Evolutionary conservation across 2,329 filamentous ascomycete species (phyloP).

Genomic region (Tolypocladium capitatum): DNA sequence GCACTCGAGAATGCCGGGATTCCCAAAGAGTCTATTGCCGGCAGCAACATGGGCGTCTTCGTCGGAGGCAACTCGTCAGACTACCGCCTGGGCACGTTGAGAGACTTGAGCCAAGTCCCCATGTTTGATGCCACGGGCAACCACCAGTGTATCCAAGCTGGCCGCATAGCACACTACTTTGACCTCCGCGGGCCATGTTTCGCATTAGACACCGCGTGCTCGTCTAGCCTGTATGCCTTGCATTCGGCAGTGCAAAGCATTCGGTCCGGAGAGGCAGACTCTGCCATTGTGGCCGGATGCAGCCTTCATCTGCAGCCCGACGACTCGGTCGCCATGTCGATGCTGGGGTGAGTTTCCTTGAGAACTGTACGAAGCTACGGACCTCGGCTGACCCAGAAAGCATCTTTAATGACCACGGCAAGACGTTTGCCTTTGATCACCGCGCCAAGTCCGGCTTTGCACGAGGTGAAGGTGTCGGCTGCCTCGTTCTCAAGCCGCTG

Average conservation of each 20-base stretch:
- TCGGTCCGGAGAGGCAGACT: conserved; percentile 28
- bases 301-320: conserved; percentile 34
- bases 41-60: conserved; percentile 36
- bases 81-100: conserved; percentile 29
- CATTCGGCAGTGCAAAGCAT: conserved; percentile 37
- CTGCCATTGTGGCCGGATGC: conserved; percentile 33
- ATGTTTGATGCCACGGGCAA: conserved; percentile 39
- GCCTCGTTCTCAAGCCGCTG: conserved; percentile 43
- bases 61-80: conserved; percentile 34
- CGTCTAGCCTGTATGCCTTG: conserved; percentile 34
- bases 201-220: conserved; percentile 39
- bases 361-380: not conserved
- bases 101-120: conserved; percentile 32
- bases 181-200: conserved; percentile 40
- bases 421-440: conserved; percentile 29
- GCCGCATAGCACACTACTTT: conserved; percentile 41
- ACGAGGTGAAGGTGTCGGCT: conserved; percentile 44
- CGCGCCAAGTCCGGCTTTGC: conserved; percentile 35
- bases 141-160: conserved; percentile 38
- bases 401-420: conserved; percentile 34
- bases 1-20: conserved; percentile 39
- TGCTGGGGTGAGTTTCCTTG: conserved; percentile 11
- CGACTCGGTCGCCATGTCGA: conserved; percentile 16
- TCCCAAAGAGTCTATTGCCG: conserved; percentile 31
- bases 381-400: conserved; percentile 2